These are phyloP conservation scores for Boletus rex-veris DNA, from an alignment of 768 basidiomycete species.

Conservation along the genomic window DNA sequence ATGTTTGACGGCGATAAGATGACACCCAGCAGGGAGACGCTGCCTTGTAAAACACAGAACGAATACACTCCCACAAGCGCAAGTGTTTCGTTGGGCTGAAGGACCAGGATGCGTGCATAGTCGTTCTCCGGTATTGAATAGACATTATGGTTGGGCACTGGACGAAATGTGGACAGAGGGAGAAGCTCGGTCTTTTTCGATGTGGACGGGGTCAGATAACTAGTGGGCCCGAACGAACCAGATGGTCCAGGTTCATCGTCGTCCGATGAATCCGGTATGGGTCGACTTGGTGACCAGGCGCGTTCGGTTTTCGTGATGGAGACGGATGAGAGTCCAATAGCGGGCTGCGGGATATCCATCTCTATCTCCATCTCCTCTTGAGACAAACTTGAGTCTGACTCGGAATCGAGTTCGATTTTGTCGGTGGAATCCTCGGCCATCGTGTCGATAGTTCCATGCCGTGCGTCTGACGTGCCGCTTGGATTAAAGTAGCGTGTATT, in stretches of 20 bases:
- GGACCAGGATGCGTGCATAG: constrained; percentile 35
- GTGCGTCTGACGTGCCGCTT: constrained; percentile 32
- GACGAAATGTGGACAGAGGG: constrained; percentile 49
- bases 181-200: constrained; percentile 15
- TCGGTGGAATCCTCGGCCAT: constrained; percentile 33
- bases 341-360: constrained; percentile 13
- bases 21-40: constrained; percentile 56
- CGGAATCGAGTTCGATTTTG: constrained; percentile 36
- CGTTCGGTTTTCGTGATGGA: constrained; percentile 26
- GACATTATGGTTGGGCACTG: constrained; percentile 41
- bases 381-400: constrained; percentile 23
- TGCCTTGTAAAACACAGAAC: constrained; percentile 60
- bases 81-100: constrained; percentile 50
- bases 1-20: constrained; percentile 39
- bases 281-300: constrained; percentile 61
- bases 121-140: constrained; percentile 4
- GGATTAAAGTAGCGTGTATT: constrained; percentile 34
- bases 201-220: not conserved
- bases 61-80: constrained; percentile 66
- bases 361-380: constrained; percentile 23
- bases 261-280: constrained; percentile 46
- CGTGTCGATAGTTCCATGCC: constrained; percentile 3
- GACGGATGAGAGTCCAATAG: constrained; percentile 9
- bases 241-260: constrained; percentile 34
- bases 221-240: not conserved